Evolutionary conservation across 2,329 filamentous ascomycete species (phyloP).

Genomic region (Alternaria conjuncta): DNA sequence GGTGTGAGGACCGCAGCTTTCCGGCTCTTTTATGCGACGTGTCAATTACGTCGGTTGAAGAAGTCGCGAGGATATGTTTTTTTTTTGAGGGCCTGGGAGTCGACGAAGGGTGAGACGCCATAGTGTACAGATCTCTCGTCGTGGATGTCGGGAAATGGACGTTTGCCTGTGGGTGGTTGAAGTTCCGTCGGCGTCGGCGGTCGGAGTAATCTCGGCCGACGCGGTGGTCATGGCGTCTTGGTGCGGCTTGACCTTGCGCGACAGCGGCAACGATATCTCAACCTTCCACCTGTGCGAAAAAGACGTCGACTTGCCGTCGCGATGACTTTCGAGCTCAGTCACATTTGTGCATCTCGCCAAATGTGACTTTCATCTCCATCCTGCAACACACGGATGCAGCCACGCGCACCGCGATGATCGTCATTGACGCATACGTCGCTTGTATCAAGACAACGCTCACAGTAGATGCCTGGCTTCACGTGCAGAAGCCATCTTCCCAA

Average conservation of each 20-base stretch:
- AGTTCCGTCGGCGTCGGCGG: slow-evolving; percentile 2
- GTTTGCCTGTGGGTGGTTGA: slow-evolving; percentile 1
- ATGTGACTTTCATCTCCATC: background rate
- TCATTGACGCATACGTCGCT: fast-evolving
- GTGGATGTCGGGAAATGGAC: slow-evolving; percentile 16
- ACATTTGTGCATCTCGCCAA: background rate
- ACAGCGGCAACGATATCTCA: background rate
- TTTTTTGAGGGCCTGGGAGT: slow-evolving; percentile 23
- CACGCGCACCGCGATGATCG: background rate
- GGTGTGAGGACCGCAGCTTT: slow-evolving; percentile 22
- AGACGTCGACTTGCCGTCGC: background rate
- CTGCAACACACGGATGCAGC: background rate
- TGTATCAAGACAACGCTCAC: background rate
- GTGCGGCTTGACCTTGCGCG: background rate
- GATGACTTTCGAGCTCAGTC: background rate
- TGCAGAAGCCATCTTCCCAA: background rate
- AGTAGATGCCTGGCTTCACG: background rate
- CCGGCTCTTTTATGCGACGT: slow-evolving; percentile 19
- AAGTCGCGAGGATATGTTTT: too few relatives aligned
- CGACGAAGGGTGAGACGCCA: slow-evolving; percentile 29
- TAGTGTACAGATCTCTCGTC: slow-evolving; percentile 24
- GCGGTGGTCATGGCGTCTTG: slow-evolving; percentile 9
- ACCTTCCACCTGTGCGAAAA: background rate
- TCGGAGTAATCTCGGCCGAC: background rate
- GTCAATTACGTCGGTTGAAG: too few relatives aligned